Percentiles rank a stretch among this genome's conserved stretches.
Evolutionary conservation across 1,139 yeast genomes (phyloP).

Genomic region (Sugiyamaella castrensis): DNA sequence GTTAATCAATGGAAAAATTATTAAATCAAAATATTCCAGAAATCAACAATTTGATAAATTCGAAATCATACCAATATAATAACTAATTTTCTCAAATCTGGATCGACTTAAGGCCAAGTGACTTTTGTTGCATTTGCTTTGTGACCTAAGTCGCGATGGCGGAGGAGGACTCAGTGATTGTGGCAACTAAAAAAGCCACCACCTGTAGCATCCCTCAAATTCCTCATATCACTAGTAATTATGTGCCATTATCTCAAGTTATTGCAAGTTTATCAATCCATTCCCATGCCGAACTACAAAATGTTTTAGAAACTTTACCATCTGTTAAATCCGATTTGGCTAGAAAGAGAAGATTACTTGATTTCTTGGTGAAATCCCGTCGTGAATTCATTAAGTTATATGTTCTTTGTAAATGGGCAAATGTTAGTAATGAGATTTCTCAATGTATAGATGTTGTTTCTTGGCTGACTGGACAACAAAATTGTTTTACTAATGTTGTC

Average conservation of each 20-base stretch:
- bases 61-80: no score
- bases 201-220: slow-evolving; percentile 33
- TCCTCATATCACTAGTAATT: slow-evolving; percentile 75
- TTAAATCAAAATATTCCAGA: no score
- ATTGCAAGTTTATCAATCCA: slow-evolving; percentile 60
- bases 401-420: slow-evolving; percentile 85
- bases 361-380: slow-evolving; percentile 64
- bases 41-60: no score
- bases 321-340: slow-evolving; percentile 54
- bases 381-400: slow-evolving; percentile 81
- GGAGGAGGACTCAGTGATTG: no score
- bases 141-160: no score
- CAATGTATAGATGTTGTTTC: slow-evolving; percentile 78
- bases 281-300: slow-evolving; percentile 62
- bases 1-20: no score
- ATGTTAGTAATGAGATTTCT: slow-evolving; percentile 64
- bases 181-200: no score
- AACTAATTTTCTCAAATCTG: no score
- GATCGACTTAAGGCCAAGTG: no score
- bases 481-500: slow-evolving; percentile 60
- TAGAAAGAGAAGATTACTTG: slow-evolving; percentile 66
- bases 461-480: slow-evolving; percentile 82
- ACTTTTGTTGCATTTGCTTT: no score
- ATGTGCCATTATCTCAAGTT: slow-evolving; percentile 59
- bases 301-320: slow-evolving; percentile 58